These are phyloP conservation scores for Davidsoniella neocaledoniae DNA, from an alignment of 2,329 filamentous ascomycete genomes.

Conservation along the genomic window DNA sequence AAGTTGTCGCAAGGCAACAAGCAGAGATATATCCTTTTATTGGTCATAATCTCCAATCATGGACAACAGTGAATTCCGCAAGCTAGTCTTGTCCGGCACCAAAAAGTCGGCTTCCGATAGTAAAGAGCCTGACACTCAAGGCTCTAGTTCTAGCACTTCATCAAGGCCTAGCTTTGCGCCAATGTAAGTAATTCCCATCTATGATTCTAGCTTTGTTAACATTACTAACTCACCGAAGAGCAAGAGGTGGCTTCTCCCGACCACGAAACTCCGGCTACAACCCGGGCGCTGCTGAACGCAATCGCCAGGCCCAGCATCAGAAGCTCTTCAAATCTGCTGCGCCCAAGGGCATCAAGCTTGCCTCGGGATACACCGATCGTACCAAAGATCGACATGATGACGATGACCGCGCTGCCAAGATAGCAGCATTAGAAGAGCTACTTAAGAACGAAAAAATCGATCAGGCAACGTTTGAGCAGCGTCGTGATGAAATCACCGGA, in stretches of 20 bases:
- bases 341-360: conserved; percentile 69
- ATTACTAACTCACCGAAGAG: neutral
- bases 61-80: conserved; percentile 93
- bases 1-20: neutral
- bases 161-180: conserved; percentile 4
- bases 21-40: too few species aligned
- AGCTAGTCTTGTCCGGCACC: conserved; percentile 44
- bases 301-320: conserved; percentile 33
- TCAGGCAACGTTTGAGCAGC: conserved; percentile 55
- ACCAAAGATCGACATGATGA: conserved; percentile 45
- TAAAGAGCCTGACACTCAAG: neutral
- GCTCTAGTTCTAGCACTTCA: neutral
- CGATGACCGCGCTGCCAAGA: conserved; percentile 40
- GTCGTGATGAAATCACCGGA: conserved; percentile 62
- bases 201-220: too few species aligned
- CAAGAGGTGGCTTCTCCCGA: neutral
- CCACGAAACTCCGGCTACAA: conserved; percentile 23
- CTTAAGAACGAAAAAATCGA: conserved; percentile 76
- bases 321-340: conserved; percentile 66
- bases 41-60: conserved; percentile 29
- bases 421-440: conserved; percentile 66
- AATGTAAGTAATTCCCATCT: conserved; percentile 29
- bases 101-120: conserved; percentile 21
- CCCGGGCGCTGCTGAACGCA: conserved; percentile 34
- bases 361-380: conserved; percentile 70